These are phyloP conservation scores for Platismatia glauca DNA, from an alignment of 495 filamentous ascomycete genomes.

Conservation along the genomic window DNA sequence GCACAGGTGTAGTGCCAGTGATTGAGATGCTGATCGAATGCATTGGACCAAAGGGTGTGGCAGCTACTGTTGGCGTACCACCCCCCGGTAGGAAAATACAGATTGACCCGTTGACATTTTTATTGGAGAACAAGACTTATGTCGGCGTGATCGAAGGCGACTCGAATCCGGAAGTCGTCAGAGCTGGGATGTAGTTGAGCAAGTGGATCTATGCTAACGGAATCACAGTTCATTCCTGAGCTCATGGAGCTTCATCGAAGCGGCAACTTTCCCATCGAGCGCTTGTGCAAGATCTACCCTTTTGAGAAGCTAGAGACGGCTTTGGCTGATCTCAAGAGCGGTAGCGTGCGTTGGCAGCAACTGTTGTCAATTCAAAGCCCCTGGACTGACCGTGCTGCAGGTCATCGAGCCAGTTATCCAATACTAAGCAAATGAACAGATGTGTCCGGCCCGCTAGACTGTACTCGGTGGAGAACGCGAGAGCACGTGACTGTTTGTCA, in stretches of 20 bases:
- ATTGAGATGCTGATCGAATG: background rate
- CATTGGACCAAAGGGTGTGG: background rate
- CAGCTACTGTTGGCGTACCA: slow-evolving; percentile 13
- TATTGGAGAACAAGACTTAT: slow-evolving; percentile 28
- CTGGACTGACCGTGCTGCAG: background rate
- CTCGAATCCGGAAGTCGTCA: slow-evolving; percentile 21
- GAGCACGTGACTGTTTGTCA: no score
- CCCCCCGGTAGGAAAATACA: slow-evolving; percentile 29
- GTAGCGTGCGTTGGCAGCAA: slow-evolving; percentile 22
- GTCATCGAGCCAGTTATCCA: slow-evolving; percentile 12
- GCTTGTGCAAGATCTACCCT: slow-evolving; percentile 37
- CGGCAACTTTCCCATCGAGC: slow-evolving; percentile 36
- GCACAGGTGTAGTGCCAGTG: background rate
- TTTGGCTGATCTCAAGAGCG: slow-evolving; percentile 32
- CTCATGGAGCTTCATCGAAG: slow-evolving; percentile 34
- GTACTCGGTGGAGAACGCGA: no score
- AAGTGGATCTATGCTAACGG: slow-evolving; percentile 15
- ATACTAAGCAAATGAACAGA: no score
- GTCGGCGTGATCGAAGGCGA: slow-evolving; percentile 29
- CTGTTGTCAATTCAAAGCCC: background rate
- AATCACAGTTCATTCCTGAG: slow-evolving; percentile 25
- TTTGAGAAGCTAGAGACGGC: slow-evolving; percentile 34
- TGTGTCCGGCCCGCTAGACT: no score
- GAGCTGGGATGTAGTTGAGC: background rate
- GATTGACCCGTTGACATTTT: slow-evolving; percentile 25